A percentile compares a stretch with the other conserved stretches of the same genome.
Evolutionary conservation across 305 asterid genomes (phyloP).

Genomic region (Solanum chacoense): DNA sequence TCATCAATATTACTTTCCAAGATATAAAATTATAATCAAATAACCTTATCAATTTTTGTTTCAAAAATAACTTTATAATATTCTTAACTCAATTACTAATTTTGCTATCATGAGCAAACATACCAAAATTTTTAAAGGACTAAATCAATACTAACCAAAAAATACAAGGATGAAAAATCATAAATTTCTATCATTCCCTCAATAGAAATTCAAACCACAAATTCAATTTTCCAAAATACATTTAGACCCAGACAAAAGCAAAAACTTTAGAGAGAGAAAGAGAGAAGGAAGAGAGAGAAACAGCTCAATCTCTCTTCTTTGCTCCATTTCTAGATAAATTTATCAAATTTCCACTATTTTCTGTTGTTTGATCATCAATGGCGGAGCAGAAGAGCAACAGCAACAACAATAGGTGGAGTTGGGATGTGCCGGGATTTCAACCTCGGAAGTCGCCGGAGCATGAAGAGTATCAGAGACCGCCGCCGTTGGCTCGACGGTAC

Average conservation of each 20-base stretch:
- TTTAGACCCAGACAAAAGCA: not conserved
- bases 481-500: slow-evolving; percentile 57
- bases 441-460: slow-evolving; percentile 53
- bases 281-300: not conserved
- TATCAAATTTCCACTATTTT: not conserved
- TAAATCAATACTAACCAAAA: not conserved
- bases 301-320: slow-evolving; percentile 8
- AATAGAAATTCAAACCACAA: not conserved
- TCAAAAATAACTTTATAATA: not conserved
- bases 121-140: not conserved
- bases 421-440: slow-evolving; percentile 96
- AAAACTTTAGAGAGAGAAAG: not conserved
- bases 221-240: not conserved
- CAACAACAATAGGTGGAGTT: slow-evolving; percentile 71
- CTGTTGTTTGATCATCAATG: slow-evolving; percentile 20
- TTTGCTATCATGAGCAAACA: not conserved
- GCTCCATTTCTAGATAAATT: not conserved
- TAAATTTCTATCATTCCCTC: not conserved
- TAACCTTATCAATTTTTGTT: not conserved
- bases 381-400: slow-evolving; percentile 54
- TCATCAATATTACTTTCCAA: not conserved
- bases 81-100: not conserved
- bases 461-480: slow-evolving; percentile 39
- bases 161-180: not conserved
- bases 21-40: not conserved